These are phyloP conservation scores for Daldinia decipiens DNA, from an alignment of 495 filamentous ascomycete species.

Conservation along the genomic window DNA sequence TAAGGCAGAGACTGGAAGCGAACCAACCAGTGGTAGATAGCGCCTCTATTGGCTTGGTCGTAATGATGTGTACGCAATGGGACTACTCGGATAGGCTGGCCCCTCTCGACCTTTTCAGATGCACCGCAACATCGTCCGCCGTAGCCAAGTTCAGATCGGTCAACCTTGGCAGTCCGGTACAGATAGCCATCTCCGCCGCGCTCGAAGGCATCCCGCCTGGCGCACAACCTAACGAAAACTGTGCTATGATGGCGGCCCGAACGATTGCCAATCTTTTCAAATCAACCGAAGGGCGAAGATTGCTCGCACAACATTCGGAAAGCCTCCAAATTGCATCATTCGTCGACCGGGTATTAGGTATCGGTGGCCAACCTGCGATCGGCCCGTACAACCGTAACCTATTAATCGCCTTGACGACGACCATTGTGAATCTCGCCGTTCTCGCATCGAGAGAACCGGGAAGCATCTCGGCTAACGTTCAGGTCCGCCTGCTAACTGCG, in stretches of 20 bases:
- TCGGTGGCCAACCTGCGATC: constrained; percentile 59
- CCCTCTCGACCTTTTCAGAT: constrained; percentile 83
- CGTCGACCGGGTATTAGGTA: constrained; percentile 55
- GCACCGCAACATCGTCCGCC: constrained; percentile 73
- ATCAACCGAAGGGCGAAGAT: constrained; percentile 72
- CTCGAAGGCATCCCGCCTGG: constrained; percentile 49
- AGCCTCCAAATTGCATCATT: constrained; percentile 52
- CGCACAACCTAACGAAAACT: constrained; percentile 67
- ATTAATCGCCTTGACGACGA: constrained; percentile 80
- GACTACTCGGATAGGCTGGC: constrained; percentile 80
- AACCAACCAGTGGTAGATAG: constrained; percentile 48
- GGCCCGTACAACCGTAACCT: constrained; percentile 80
- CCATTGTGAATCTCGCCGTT: constrained; percentile 86
- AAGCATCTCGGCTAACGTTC: constrained; percentile 39
- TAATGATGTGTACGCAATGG: constrained; percentile 79
- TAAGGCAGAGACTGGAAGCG: constrained; percentile 68
- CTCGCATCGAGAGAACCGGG: constrained; percentile 54
- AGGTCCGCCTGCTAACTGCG: constrained; percentile 53
- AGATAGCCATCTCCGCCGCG: constrained; percentile 63
- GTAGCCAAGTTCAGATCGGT: constrained; percentile 62
- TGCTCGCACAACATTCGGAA: constrained; percentile 69
- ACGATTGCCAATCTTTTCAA: constrained; percentile 89
- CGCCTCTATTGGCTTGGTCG: constrained; percentile 65
- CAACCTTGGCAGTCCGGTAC: constrained; percentile 62
- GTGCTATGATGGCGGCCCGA: constrained; percentile 85